Evolutionary conservation across 106 monocot genomes (phyloP), one percentile per base, ranked within the genome.

Genomic region (Dendrobium catenatum): DNA sequence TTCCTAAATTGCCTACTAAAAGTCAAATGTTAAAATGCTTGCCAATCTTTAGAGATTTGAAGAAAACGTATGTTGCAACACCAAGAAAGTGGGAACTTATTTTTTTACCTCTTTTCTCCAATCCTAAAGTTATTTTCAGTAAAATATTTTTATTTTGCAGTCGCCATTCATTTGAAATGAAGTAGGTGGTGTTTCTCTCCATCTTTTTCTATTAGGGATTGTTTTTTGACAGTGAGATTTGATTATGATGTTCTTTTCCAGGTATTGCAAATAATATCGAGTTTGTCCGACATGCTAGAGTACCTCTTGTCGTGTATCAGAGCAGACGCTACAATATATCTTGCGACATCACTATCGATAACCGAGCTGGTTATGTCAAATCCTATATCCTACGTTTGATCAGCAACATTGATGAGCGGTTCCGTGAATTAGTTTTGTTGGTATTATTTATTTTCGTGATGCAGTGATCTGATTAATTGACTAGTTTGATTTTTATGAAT

Each of bases 341-440:
- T n/a, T 96, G 94, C 73, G 96, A 96, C 84, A 77, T 96, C 54
- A 89, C 96, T 10, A 84, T 96, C 58, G 75, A 96, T 81, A 96
- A 94, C 58, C 72, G 84, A 84, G 2, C 72, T 42, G 96, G 92
- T 84, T 81, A 75, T 75, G 76, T 88, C 33, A 96, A 96, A 82
- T 96, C 96, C 10, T 87, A 84, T 84, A 80, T 94, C 15, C 76
- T 96, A 73, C 81, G 84, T 42, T 85, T 75, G 80, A 86, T 96
- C 55, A 78, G 85, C 76, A 41, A 84, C 29, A 86, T 92, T 44
- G 96, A 96, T 79, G 83, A 78, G 54, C 90, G 90, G n/a, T 92
- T 96, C 66, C 85, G 90, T 83, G 92, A 94, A 86, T 85, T 96
- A 85, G 86, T 96, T 89, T 90, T 96, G 66, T 73, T 96, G 96